Conservation (phyloP, 768 basidiomycete species). For the Daedalea quercina region DNA sequence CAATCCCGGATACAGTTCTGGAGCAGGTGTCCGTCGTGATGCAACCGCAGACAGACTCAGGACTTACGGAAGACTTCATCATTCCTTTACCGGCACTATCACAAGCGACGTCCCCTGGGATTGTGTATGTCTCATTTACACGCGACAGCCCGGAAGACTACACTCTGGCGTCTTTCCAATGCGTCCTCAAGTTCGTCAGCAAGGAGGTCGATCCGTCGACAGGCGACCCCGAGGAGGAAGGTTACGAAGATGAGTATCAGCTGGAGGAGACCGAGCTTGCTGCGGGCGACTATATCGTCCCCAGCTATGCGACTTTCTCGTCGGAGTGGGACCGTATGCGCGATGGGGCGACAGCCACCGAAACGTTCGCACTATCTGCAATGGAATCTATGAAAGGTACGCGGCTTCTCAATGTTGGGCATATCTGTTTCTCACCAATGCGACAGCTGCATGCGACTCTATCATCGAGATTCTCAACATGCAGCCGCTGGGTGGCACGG, state of each 20-base stretch:
- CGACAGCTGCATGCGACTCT: slow-evolving; percentile 87
- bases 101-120: slow-evolving; percentile 65
- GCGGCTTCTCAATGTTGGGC: slow-evolving; percentile 20
- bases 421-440: slow-evolving; percentile 14
- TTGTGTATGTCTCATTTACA: slow-evolving; percentile 92
- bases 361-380: slow-evolving; percentile 88
- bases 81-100: slow-evolving; percentile 74
- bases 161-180: slow-evolving; percentile 78
- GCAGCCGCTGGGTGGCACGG: slow-evolving; percentile 92
- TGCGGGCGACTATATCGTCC: slow-evolving; percentile 92
- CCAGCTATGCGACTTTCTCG: slow-evolving; percentile 88
- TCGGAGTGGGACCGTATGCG: slow-evolving; percentile 94
- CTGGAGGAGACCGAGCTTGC: slow-evolving; percentile 93
- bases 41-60: slow-evolving; percentile 69
- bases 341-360: slow-evolving; percentile 70
- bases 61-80: slow-evolving; percentile 90
- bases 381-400: slow-evolving; percentile 92
- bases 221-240: slow-evolving; percentile 93
- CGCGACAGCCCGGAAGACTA: slow-evolving; percentile 74
- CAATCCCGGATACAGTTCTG: slow-evolving; percentile 89
- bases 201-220: slow-evolving; percentile 96
- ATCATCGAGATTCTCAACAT: slow-evolving; percentile 95
- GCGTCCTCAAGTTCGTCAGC: slow-evolving; percentile 89
- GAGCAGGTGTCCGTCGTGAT: slow-evolving; percentile 94
- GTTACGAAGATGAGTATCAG: slow-evolving; percentile 99